phyloP scores from a whole-genome alignment of 371 early-diverging fungal genomes.

The Saksenaea oblongispora region DNA sequence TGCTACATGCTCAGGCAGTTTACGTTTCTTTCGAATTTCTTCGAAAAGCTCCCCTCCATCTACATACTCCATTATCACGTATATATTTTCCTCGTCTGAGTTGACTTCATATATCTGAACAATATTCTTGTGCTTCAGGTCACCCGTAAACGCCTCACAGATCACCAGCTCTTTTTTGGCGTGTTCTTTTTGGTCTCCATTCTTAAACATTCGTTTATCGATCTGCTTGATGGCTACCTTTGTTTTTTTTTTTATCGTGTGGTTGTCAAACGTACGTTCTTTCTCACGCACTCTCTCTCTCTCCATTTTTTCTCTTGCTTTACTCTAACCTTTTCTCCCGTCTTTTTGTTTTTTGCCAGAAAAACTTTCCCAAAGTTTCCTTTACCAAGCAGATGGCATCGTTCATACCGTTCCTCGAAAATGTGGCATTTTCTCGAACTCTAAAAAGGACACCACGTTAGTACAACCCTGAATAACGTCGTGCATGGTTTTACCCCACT shows the following conservation, averaged over 20 bases:
- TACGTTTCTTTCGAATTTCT: conserved; percentile 84
- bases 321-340: conserved; percentile 69
- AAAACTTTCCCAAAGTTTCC: conserved; percentile 89
- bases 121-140: conserved; percentile 85
- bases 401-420: conserved; percentile 29
- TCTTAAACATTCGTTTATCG: conserved; percentile 57
- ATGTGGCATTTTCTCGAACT: conserved; percentile 8
- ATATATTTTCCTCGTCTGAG: conserved; percentile 80
- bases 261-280: neutral
- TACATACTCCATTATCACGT: conserved; percentile 94
- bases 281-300: conserved; percentile 46
- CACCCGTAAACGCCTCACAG: conserved; percentile 58
- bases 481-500: neutral
- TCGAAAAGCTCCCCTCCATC: conserved; percentile 98
- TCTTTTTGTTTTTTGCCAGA: conserved; percentile 61
- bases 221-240: conserved; percentile 68
- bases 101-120: conserved; percentile 88
- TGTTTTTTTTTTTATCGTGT: neutral
- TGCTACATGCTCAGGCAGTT: conserved; percentile 84
- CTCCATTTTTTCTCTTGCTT: conserved; percentile 34
- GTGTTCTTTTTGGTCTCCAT: conserved; percentile 53
- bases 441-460: conserved; percentile 1
- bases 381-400: conserved; percentile 67
- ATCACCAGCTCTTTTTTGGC: conserved; percentile 62
- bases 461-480: neutral